Base-by-base conservation (phyloP, 2,329 filamentous ascomycete genomes). In the Exophiala sideris region DNA sequence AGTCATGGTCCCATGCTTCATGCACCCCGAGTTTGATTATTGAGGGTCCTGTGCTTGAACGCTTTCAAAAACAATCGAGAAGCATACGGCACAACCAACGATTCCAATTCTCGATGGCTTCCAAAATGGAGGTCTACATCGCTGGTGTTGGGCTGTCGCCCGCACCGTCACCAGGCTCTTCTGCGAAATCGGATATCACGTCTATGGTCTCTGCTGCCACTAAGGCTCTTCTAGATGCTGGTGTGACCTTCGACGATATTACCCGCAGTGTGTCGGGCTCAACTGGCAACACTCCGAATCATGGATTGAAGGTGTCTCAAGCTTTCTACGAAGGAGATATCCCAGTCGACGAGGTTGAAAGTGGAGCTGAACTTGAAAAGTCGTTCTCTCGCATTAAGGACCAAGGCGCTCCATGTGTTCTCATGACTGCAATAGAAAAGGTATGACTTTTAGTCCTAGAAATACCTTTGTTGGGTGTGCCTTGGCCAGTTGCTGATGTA, bases 171-270 rank as follows among this genome's bases (percentile, higher is more conserved):
- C 4, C 21, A 14, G 20, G 33, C 16, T 38, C 46, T n/a, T 40
- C 33, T 39, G 16, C 6, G 34, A 39, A 9, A 10, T 3, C 10
- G 36, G 2, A 20, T 35, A 33, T 14, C 10, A 16, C 36, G 3
- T 20, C 4, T 18, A 9, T 47, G 5, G 18, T 52, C 21, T 52
- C 49, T 38, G 65, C 65, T 32, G 64, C 61, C 29, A 58, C 63
- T 18, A 66, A 66, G 42, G 64, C 64, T 10, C 52, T 66, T 9
- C 44, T 65, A 7, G 64, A 66, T 51, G 63, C 64, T 10, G 53
- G 60, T 29, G 58, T 66, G 38, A 65, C 57, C 12, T 66, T 64
- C 52, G 64, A 66, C 40, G 55, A 65, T 29, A 61, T 66, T 20
- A 12, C 40, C 46, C 46, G 12, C 14, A 18, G 8, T 16, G 34